phyloP scores from a whole-genome alignment of 1,139 yeast genomes.

The Yamadazyma triangularis region DNA sequence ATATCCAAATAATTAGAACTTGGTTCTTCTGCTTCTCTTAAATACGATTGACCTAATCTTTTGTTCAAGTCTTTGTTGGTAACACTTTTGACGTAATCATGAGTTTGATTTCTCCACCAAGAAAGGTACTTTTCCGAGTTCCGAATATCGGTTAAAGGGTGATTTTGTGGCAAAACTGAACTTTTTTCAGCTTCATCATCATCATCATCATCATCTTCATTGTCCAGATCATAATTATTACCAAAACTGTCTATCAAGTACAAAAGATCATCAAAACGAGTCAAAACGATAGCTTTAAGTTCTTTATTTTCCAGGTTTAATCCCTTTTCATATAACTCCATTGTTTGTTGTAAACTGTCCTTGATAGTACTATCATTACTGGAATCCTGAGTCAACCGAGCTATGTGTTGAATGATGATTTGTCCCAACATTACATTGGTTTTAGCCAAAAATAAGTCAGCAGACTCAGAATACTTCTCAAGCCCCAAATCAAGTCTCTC shows the following conservation, averaged over 20 bases:
- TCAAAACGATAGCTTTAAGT: too few relatives aligned
- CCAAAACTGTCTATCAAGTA: slow-evolving; percentile 68
- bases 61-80: slow-evolving; percentile 28
- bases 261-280: slow-evolving; percentile 59
- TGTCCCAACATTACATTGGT: slow-evolving; percentile 51
- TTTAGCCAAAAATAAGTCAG: slow-evolving; percentile 47
- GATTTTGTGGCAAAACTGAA: too few relatives aligned
- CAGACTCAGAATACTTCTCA: slow-evolving; percentile 40
- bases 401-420: too few relatives aligned
- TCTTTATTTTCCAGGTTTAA: too few relatives aligned
- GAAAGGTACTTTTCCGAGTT: slow-evolving; percentile 35
- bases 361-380: too few relatives aligned
- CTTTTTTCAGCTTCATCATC: too few relatives aligned
- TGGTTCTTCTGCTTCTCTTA: slow-evolving; percentile 63
- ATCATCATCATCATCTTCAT: slow-evolving; percentile 20
- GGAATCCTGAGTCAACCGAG: too few relatives aligned
- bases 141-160: slow-evolving; percentile 33
- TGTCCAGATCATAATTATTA: slow-evolving; percentile 42
- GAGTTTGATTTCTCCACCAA: slow-evolving; percentile 52
- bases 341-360: too few relatives aligned
- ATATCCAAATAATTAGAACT: slow-evolving; percentile 51
- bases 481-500: slow-evolving; percentile 68
- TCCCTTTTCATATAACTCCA: too few relatives aligned
- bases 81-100: slow-evolving; percentile 4
- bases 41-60: slow-evolving; percentile 56